Evolutionary conservation across 768 basidiomycete genomes (phyloP), one percentile per base, ranked within the genome.

Genomic region (Tylopilus vinaceipallidus): DNA sequence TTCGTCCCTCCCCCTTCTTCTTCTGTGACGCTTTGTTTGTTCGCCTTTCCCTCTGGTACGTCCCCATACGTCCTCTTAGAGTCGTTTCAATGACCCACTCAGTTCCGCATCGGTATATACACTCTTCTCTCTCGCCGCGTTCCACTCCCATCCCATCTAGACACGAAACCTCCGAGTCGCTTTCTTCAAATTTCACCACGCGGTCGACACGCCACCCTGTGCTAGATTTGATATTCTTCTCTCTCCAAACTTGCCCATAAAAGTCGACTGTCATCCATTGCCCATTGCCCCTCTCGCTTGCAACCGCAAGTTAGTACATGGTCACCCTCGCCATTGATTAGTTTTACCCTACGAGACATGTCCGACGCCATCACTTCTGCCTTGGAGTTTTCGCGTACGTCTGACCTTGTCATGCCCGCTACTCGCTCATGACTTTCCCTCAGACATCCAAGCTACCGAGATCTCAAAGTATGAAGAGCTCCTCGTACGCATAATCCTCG

Each of bases 201-300:
- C 60, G 64, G 56, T 43, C 56, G 52, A 46, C 64, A 65, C 64
- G 62, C 62, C 50, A 56, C 36, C 64, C 64, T 65, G 64, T 65
- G 64, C 52, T 17, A 56, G 64, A 65, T 65, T 65, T 67, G 57
- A 64, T 65, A 66, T 65, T 66, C 50, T 55, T 19, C 41, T 40
- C 51, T 46, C 27, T 49, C 13, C 44, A 39, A 30, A 32, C 47
- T 42, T 43, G 42, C 36, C 59, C 56, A 56, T 64, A 65, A 62
- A 63, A 62, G 56, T 54, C 57, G 33, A 37, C 48, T 51, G 37
- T 44, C 52, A 52, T 53, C 56, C 55, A 35, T 60, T 67, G 64
- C 64, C 64, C 64, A 60, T 62, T 58, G 62, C 64, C 64, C 65
- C 64, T 59, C 59, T 57, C 26, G 57, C 65, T 57, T 56, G 62